Evolutionary conservation across 1,284 basidiomycete species (phyloP).

Genomic region (Papiliotrema nemorosa): DNA sequence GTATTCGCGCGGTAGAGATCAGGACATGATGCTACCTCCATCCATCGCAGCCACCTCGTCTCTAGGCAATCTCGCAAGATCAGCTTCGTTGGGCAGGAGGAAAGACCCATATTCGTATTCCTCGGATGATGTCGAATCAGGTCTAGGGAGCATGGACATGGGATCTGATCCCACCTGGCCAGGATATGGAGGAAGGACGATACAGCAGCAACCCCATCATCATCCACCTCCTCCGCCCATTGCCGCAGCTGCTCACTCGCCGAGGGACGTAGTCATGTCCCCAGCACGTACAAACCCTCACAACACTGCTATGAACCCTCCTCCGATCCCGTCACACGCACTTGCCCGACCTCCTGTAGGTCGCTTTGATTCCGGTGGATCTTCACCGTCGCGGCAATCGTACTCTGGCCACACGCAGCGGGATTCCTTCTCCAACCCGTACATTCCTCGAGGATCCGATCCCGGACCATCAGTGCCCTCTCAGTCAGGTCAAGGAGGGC

Average conservation of each 20-base stretch:
- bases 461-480: conserved; percentile 18
- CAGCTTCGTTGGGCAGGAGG: conserved; percentile 43
- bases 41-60: conserved; percentile 8
- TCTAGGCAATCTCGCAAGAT: conserved; percentile 38
- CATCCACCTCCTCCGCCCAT: conserved; percentile 4
- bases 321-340: conserved; percentile 27
- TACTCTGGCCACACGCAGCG: not conserved
- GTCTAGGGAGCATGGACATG: conserved; percentile 35
- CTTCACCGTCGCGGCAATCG: conserved; percentile 9
- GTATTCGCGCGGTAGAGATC: conserved; percentile 4
- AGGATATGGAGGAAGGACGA: conserved; percentile 5
- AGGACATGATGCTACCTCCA: conserved; percentile 24
- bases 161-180: conserved; percentile 7
- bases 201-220: conserved; percentile 4
- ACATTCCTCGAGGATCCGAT: conserved; percentile 35
- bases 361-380: conserved; percentile 11
- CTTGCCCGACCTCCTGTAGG: conserved; percentile 11
- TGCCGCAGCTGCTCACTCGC: conserved; percentile 3
- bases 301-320: conserved; percentile 26
- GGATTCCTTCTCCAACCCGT: conserved; percentile 27
- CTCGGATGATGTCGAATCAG: conserved; percentile 47
- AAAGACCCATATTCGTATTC: conserved; percentile 47
- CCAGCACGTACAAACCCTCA: conserved; percentile 11
- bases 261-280: conserved; percentile 32
- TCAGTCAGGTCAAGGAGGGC: conserved; percentile 3